Base-by-base conservation (phyloP, 164 flowering plant genomes). In the Stephania japonica region DNA sequence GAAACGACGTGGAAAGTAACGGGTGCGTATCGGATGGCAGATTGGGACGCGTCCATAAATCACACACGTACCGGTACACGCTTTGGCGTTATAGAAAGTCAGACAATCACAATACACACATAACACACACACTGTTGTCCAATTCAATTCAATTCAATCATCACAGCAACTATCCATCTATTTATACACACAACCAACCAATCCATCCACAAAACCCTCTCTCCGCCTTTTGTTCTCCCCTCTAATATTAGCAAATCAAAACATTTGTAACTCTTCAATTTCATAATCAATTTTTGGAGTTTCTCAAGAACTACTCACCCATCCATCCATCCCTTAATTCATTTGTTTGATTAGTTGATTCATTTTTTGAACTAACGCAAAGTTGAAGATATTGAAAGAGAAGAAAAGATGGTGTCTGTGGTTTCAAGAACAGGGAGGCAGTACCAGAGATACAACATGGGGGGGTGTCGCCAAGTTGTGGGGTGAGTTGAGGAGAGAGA, bases 381-480 rank as follows among this genome's bases (percentile, higher is more conserved):
- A 53, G 19, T 10, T 10, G 19, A 53, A 53, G 2, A 53, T 3
- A 5, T 13, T 5, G 1, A 53, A 16, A n/a, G 38, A 65, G 42
- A 50, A 75, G 42, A 69, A 42, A 67, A 70, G 42, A 78, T 81
- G 81, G 83, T 82, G 41, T 68, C 84, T 50, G 74, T 84, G 78
- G 87, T 84, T 27, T 84, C 90, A 50, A 83, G 87, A 23, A 80
- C 81, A 23, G 87, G 87, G 42, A 78, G 92, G 69, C 82, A 86
- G 18, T 71, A 85, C 80, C 92, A 89, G 82, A 82, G 90, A 9
- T 89, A 87, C 82, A 75, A 49, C 38, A 75, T 75, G 24, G 90
- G 90, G n/a, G 92, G 92, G 1, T 73, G 83, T 74, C 92, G 92
- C 72, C 88, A 78, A 80, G 90, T 89, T 70, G 92, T 87, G 3